These are phyloP conservation scores for Seminavis robusta DNA, from an alignment of 108 stramenopile species.

Conservation along the genomic window DNA sequence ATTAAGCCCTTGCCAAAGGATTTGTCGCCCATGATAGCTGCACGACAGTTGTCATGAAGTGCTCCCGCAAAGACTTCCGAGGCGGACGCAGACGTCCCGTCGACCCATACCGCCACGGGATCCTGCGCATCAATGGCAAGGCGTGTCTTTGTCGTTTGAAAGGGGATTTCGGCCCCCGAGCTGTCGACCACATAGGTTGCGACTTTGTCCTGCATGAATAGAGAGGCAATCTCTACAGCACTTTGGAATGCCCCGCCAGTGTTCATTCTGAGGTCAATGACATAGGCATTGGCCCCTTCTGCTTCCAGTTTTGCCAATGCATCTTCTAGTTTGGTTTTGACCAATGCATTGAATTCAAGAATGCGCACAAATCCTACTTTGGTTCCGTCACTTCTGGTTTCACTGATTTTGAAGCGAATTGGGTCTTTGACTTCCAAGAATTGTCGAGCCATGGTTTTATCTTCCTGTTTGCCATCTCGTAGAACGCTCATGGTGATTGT, in stretches of 20 bases:
- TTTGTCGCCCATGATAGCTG: conserved; percentile 86
- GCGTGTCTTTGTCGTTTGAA: conserved; percentile 54
- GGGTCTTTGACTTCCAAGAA: conserved; percentile 62
- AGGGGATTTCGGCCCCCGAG: conserved; percentile 64
- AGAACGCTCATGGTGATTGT: conserved; percentile 63
- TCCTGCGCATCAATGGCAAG: conserved; percentile 35
- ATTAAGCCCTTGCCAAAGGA: conserved; percentile 95
- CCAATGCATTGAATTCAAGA: conserved; percentile 84
- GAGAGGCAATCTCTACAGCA: conserved; percentile 89
- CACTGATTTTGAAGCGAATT: conserved; percentile 58
- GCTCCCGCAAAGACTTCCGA: conserved; percentile 91
- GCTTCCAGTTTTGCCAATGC: conserved; percentile 68
- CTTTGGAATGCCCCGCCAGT: conserved; percentile 93
- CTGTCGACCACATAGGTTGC: conserved; percentile 78
- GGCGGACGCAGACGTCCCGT: conserved; percentile 80
- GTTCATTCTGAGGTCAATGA: conserved; percentile 87
- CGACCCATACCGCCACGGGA: conserved; percentile 77
- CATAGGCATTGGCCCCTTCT: conserved; percentile 79
- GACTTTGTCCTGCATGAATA: conserved; percentile 79
- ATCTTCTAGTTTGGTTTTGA: conserved; percentile 66
- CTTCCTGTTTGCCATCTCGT: conserved; percentile 14
- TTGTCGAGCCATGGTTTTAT: conserved; percentile 47
- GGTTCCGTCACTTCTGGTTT: conserved; percentile 69
- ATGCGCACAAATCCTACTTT: conserved; percentile 87
- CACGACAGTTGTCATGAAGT: conserved; percentile 90